Conservation (phyloP, 1,284 basidiomycete species). For the Pseudozyma hubeiensis region DNA sequence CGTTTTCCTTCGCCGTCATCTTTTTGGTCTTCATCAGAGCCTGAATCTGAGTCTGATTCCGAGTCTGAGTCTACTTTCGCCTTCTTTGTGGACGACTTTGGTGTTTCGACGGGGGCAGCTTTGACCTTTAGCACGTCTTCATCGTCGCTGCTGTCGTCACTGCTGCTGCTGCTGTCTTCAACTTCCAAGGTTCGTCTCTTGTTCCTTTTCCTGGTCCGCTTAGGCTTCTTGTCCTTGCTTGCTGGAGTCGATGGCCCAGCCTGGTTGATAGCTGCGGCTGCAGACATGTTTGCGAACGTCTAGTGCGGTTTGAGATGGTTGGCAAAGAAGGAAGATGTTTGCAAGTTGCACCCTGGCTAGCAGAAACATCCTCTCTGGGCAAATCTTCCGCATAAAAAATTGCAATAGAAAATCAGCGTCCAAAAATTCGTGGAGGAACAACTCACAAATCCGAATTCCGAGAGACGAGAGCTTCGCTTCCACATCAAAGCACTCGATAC, state of each 20-base stretch:
- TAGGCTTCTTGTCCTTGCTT: slow-evolving; percentile 27
- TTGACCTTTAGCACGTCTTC: slow-evolving; percentile 16
- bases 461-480: not conserved
- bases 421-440: not conserved
- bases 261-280: slow-evolving; percentile 1
- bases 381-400: slow-evolving; percentile 29
- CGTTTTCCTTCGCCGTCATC: slow-evolving; percentile 27
- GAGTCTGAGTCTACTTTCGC: slow-evolving; percentile 1
- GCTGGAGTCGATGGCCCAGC: slow-evolving; percentile 25
- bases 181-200: slow-evolving; percentile 41
- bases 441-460: slow-evolving; percentile 27
- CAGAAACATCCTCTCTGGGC: no score
- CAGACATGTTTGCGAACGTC: slow-evolving; percentile 4
- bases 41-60: slow-evolving; percentile 10
- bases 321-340: no score
- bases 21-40: slow-evolving; percentile 10
- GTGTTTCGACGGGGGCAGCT: slow-evolving; percentile 2
- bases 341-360: no score
- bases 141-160: slow-evolving; percentile 28
- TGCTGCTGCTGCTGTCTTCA: slow-evolving; percentile 30
- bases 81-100: not conserved
- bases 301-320: no score
- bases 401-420: not conserved
- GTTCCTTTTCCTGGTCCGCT: slow-evolving; percentile 36
- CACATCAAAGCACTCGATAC: slow-evolving; percentile 7